phyloP scores from a whole-genome alignment of 1,139 yeast species.

The Pichia sp. region DNA sequence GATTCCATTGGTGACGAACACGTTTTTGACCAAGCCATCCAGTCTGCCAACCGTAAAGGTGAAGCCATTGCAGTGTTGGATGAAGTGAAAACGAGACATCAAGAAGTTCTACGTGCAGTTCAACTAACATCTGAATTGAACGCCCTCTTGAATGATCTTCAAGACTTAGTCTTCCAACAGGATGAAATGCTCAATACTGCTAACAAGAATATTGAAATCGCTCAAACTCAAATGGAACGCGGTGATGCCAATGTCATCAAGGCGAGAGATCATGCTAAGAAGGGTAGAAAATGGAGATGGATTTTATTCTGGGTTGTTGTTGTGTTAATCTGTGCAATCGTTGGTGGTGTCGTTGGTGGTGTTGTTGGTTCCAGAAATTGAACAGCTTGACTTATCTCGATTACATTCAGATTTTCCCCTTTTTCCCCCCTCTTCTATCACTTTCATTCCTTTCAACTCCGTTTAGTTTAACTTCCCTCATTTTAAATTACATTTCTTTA shows the following conservation, averaged over 20 bases:
- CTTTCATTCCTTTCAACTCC: no score
- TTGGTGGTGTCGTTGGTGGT: constrained; percentile 56
- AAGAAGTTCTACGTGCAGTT: constrained; percentile 91
- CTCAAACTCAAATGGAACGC: constrained; percentile 86
- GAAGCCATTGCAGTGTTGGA: constrained; percentile 93
- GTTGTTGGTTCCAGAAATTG: constrained; percentile 28
- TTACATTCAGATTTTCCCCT: no score
- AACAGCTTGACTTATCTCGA: not conserved
- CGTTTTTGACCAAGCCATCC: constrained; percentile 87
- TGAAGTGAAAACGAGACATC: constrained; percentile 95
- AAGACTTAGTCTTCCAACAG: constrained; percentile 92
- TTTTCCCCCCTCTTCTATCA: no score
- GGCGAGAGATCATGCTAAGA: constrained; percentile 83
- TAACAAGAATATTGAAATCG: constrained; percentile 72
- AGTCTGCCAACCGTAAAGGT: constrained; percentile 83
- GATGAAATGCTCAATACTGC: constrained; percentile 82
- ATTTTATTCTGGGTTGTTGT: constrained; percentile 71
- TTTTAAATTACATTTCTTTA: no score
- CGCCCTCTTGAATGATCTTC: constrained; percentile 93
- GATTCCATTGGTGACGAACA: constrained; percentile 75
- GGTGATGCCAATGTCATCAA: constrained; percentile 93
- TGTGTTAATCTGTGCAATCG: constrained; percentile 54
- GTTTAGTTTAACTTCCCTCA: no score
- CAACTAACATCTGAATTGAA: constrained; percentile 94
- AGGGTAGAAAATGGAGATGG: constrained; percentile 87